phyloP scores from a whole-genome alignment of 2,329 filamentous ascomycete species.

The Samsoniella hepiali region DNA sequence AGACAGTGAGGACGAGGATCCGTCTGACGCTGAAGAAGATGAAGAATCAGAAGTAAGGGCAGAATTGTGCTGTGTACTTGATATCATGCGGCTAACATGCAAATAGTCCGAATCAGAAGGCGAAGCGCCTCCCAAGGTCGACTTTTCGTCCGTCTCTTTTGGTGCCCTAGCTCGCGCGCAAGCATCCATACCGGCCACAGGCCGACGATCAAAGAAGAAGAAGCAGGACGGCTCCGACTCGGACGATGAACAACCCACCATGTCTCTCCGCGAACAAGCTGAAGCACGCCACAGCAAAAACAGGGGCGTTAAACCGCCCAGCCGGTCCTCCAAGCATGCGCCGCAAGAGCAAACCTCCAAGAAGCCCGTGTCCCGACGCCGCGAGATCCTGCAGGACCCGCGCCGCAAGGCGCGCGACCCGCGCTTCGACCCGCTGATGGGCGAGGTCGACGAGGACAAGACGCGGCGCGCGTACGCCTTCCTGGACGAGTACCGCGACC shows the following conservation, averaged over 20 bases:
- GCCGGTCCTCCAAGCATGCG: slow-evolving; percentile 74
- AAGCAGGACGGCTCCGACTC: slow-evolving; percentile 28
- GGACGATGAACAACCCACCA: slow-evolving; percentile 18
- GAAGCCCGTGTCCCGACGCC: slow-evolving; percentile 75
- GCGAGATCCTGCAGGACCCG: slow-evolving; percentile 61
- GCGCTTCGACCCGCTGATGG: slow-evolving; percentile 70
- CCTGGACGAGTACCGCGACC: slow-evolving; percentile 77
- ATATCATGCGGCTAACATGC: background rate
- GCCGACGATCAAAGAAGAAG: slow-evolving; percentile 30
- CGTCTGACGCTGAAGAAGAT: slow-evolving; percentile 31
- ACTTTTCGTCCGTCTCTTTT: slow-evolving; percentile 69
- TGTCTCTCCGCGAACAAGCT: slow-evolving; percentile 35
- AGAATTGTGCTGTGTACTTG: too few relatives aligned
- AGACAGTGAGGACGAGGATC: slow-evolving; percentile 31
- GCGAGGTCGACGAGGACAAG: slow-evolving; percentile 52
- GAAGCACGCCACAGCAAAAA: slow-evolving; percentile 21
- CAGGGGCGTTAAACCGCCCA: background rate
- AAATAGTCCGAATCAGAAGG: slow-evolving; percentile 29
- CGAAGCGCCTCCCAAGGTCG: slow-evolving; percentile 37
- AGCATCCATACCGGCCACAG: slow-evolving; percentile 52
- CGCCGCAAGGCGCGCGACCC: slow-evolving; percentile 73
- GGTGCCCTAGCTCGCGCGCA: slow-evolving; percentile 87
- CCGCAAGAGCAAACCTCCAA: slow-evolving; percentile 81
- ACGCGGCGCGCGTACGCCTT: slow-evolving; percentile 78
- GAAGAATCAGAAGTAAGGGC: slow-evolving; percentile 28